Base-by-base conservation (phyloP, 2,329 filamentous ascomycete genomes). In the Byssoonygena ceratinophila region DNA sequence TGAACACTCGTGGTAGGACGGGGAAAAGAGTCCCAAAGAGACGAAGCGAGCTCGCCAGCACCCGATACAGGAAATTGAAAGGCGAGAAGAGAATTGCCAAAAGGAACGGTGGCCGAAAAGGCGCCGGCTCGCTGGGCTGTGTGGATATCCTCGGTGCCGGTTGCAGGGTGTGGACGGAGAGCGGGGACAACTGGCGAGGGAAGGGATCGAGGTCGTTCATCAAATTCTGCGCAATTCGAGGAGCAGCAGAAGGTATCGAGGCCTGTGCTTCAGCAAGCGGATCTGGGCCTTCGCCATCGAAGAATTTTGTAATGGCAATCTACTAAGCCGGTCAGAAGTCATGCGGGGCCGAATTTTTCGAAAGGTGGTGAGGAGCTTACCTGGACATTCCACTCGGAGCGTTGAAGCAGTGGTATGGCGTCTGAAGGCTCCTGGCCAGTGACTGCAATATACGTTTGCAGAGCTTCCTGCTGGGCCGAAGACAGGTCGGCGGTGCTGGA, bases 261-360 rank as follows among this genome's bases (percentile, higher is more conserved):
- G 83, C 78, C 47, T 83, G 77, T 54, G 86, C 86, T 71, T 92
- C 87, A 54, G 85, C 84, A 16, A 91, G 74, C 11, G 81, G 84
- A 66, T 94, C 87, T 46, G 88, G 80, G 2, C 84, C 84, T 71
- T 97, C 92, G 60, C 92, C 92, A 63, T 98, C 92, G 67, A 96
- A 98, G 79, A 97, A 97, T 65, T 94, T 94, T 59, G 92, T 82
- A 58, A 98, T 91, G 54, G 92, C 91, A 62, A 97, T 95, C 84
- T 96, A 65, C 29, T 23, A 37, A 52, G 49, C 50, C 54, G 43
- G 46, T 59, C 40, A 57, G 51, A 37, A 49, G 20, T 20, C 23
- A 23, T 14, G 32, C 4, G 1, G 40, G 16, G 18, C 8, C 32
- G 18, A 18, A 1, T 32, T 12, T 8, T 5, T 18, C 11, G 25